Base-by-base conservation (phyloP, 345 rosid species). In the Euclidium syriacum region DNA sequence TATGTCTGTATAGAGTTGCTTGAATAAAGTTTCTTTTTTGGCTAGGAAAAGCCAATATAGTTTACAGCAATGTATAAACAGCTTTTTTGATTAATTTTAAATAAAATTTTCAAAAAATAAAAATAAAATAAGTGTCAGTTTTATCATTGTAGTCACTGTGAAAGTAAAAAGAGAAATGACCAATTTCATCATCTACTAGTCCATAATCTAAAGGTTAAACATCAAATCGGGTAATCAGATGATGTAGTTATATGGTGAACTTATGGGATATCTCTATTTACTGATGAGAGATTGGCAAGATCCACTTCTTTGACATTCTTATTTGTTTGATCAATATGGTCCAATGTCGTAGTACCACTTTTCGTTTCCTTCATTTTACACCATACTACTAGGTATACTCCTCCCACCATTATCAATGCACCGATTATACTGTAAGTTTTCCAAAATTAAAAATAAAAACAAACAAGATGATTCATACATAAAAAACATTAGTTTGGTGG, bases 341-440 rank as follows among this genome's bases (percentile, higher is more conserved):
- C 23, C 6, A 42, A 10, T 33, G 30, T 3, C 0, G 46, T 25
- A 5, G 54, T 25, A 18, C 2, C 26, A 33, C 20, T 52, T 68
- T 69, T 75, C 29, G 43, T 56, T 77, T 82, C 91, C 50, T 60
- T 70, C 60, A 48, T 20, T 65, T 82, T 75, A 16, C 84, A 86
- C 91, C 91, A 85, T 16, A 80, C 62, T 54, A 79, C 87, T 19
- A 55, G 42, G 39, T 82, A 82, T 10, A 80, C 32, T 23, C 85
- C 87, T 4, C 65, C 36, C 44, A 82, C 75, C 38, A 85, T 78
- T 34, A 85, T 38, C 0, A 60, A 60, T 39, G 72, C 76, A 60
- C 90, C 90, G 3, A 80, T 52, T 39, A 78, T 14, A 70, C 91
- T 85, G 74, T 20, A 62, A 57, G 43, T 56, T 33, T 27, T 22